Evolutionary conservation across 1,139 yeast species (phyloP), one percentile per base, ranked within the genome.

Genomic region (Wickerhamomyces sp.): DNA sequence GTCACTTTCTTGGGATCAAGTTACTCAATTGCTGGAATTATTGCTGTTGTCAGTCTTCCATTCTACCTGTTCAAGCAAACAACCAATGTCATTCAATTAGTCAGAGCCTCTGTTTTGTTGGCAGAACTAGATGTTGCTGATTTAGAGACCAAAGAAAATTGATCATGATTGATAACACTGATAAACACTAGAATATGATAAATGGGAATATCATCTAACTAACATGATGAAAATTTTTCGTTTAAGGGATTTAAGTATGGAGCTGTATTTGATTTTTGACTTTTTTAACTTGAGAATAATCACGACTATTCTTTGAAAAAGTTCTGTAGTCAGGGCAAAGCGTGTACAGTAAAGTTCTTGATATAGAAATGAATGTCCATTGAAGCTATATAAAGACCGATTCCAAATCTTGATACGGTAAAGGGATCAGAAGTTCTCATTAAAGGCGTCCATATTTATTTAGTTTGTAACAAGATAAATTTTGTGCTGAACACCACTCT

Each of bases 21-120:
- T 4, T 61, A 70, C 43, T 80, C 88, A 67, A 71, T 81, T 57
- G 88, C 95, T 27, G 84, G 91, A 34, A 66, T 81, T 39, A 66
- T 88, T 60, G 78, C 78, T 18, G 71, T 77, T 57, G 54, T 81
- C 41, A 81, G 93, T 55, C 76, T 86, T 50, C 99, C 99, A 36
- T 75, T 91, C 47, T 93, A 96, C 90, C 66, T 80, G 26, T 89
- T 90, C 69, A 94, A 94, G 69, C 99, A 94, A 70, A 69, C 85
- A 53, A 87, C 95, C 55, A 94, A 94, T 61, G 81, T 88, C 32
- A 80, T 94, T 52, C 99, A 94, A 67, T 71, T 94, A 76, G 76
- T 79, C 53, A 80, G 87, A 57, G 99, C 99, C 23, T 89, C 95
- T 10, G 67, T 85, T 41, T 75, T 80, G 47, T 75, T 94, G 60